Conservation (phyloP, 768 basidiomycete genomes). For the Asterophora lycoperdoides region DNA sequence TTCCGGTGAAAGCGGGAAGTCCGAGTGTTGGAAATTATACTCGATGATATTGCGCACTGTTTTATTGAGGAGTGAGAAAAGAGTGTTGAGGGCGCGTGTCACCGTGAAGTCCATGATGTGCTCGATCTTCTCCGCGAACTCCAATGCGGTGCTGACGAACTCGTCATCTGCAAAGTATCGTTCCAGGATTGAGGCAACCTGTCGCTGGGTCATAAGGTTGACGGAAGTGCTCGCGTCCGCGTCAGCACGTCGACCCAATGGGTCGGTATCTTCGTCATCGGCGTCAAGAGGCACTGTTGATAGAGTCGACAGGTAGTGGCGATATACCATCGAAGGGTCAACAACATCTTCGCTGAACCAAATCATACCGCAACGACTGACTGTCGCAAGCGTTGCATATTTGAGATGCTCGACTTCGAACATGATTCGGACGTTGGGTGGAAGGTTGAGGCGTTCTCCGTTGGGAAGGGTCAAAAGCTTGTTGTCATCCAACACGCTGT, state of each 20-base stretch:
- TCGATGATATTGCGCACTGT: constrained; percentile 90
- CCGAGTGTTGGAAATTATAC: constrained; percentile 91
- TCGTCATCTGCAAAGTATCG: constrained; percentile 81
- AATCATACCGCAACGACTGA: constrained; percentile 99
- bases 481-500: constrained; percentile 97
- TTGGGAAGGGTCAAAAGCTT: constrained; percentile 95
- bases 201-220: constrained; percentile 70
- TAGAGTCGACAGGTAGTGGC: constrained; percentile 79
- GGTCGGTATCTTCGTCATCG: constrained; percentile 81
- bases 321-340: constrained; percentile 87
- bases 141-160: constrained; percentile 73
- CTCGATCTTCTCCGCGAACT: constrained; percentile 78
- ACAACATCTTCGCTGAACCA: constrained; percentile 99
- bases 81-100: constrained; percentile 88
- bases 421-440: constrained; percentile 97
- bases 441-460: constrained; percentile 95
- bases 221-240: constrained; percentile 51
- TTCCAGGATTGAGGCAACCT: constrained; percentile 69
- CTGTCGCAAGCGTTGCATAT: constrained; percentile 96
- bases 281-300: constrained; percentile 74
- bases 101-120: constrained; percentile 99
- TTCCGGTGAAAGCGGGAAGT: constrained; percentile 86
- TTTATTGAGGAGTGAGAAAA: constrained; percentile 97
- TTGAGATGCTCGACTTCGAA: constrained; percentile 98
- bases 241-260: constrained; percentile 59